Conservation (phyloP, 2,329 filamentous ascomycete species). For the Beauveria asiatica region DNA sequence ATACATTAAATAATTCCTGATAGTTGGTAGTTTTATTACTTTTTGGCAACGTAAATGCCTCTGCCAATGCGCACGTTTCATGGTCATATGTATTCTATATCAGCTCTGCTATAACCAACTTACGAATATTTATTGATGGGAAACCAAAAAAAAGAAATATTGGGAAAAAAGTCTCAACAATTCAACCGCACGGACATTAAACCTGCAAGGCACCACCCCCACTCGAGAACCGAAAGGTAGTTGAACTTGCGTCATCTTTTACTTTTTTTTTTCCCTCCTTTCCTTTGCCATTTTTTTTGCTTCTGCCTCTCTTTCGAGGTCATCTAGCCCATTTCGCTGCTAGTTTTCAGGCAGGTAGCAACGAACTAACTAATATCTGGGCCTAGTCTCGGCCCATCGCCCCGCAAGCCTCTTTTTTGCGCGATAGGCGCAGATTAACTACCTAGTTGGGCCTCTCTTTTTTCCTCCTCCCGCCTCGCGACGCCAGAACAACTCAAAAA, state of each 20-base stretch:
- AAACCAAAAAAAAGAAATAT: background rate
- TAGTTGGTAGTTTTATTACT: no score
- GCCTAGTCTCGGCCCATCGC: background rate
- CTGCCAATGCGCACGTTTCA: background rate
- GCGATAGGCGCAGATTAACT: background rate
- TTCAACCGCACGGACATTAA: background rate
- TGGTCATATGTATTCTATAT: background rate
- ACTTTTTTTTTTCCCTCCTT: background rate
- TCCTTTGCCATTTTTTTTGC: background rate
- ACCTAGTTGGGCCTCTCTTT: no score
- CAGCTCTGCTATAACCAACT: background rate
- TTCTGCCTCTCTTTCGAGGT: background rate
- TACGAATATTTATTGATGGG: no score
- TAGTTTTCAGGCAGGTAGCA: no score
- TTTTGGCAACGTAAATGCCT: no score
- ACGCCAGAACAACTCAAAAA: background rate
- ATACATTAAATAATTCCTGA: no score
- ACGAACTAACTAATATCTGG: no score
- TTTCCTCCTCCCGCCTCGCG: no score
- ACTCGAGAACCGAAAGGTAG: background rate
- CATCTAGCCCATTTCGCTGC: no score
- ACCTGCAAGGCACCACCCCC: background rate
- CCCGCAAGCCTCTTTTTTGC: background rate
- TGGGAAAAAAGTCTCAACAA: background rate
- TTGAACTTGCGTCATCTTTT: background rate